A percentile compares a stretch with the other conserved stretches of the same genome.
Conservation (phyloP, 2,329 filamentous ascomycete genomes). For the Onygena corvina region DNA sequence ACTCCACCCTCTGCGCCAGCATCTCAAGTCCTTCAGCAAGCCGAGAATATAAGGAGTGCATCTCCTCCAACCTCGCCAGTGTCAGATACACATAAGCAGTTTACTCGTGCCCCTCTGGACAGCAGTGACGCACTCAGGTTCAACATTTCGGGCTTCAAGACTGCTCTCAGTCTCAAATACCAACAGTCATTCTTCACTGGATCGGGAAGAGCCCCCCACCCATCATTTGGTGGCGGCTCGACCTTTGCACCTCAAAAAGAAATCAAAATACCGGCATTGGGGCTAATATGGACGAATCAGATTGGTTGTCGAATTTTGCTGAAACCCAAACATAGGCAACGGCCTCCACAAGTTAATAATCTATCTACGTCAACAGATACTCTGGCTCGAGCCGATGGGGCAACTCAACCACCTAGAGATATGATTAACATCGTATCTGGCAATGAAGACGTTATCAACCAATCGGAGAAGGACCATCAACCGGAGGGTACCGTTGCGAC, state of each 20-base stretch:
- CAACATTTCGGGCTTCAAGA: constrained; percentile 27
- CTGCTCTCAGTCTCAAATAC: constrained; percentile 64
- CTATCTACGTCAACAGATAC: background rate
- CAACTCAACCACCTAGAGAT: background rate
- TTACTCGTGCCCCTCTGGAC: background rate
- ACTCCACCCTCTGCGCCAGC: background rate
- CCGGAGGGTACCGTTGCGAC: background rate
- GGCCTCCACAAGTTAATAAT: background rate
- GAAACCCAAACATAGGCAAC: constrained; percentile 36
- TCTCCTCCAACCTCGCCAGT: too few relatives aligned
- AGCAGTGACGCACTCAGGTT: constrained; percentile 17
- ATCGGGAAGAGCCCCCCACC: constrained; percentile 59
- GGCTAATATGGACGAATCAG: constrained; percentile 84
- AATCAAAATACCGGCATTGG: constrained; percentile 70
- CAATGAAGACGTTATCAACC: background rate
- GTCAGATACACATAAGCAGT: too few relatives aligned
- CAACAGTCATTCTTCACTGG: constrained; percentile 93
- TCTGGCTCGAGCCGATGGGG: background rate
- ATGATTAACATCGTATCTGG: too few relatives aligned
- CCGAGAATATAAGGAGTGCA: too few relatives aligned
- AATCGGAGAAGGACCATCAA: background rate
- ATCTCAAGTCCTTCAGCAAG: background rate
- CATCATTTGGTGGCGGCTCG: background rate
- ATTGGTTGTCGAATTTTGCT: constrained; percentile 71
- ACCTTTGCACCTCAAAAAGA: constrained; percentile 7